Evolutionary conservation across 305 asterid species (phyloP).

Genomic region (Plantago coronopus): DNA sequence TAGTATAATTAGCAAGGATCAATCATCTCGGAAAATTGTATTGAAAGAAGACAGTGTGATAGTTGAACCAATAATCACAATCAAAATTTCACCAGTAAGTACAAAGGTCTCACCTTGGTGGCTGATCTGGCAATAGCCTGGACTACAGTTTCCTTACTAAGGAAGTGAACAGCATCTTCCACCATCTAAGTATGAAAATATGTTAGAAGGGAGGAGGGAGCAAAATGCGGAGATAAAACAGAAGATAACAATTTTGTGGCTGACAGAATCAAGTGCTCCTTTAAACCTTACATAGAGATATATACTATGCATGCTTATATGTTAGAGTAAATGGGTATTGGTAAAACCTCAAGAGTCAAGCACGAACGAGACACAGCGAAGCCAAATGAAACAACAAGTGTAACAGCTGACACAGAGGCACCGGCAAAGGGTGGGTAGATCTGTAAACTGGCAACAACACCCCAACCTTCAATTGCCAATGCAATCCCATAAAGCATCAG

Average conservation of each 20-base stretch:
- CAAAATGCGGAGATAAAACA: slow-evolving; percentile 15
- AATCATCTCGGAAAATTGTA: neutral
- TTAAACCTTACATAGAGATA: slow-evolving; percentile 14
- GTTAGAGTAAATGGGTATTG: slow-evolving; percentile 23
- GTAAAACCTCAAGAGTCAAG: slow-evolving; percentile 89
- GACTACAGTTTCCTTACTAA: slow-evolving; percentile 87
- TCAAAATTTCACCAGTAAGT: slow-evolving; percentile 8
- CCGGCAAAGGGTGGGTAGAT: slow-evolving; percentile 99
- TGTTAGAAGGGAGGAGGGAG: slow-evolving; percentile 21
- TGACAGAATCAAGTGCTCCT: slow-evolving; percentile 17
- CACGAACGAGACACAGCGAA: slow-evolving; percentile 99
- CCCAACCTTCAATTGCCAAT: slow-evolving; percentile 99
- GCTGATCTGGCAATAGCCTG: slow-evolving; percentile 98
- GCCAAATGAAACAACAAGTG: slow-evolving; percentile 97
- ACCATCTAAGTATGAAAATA: slow-evolving; percentile 60
- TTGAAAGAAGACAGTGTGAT: slow-evolving; percentile 9
- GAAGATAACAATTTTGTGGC: slow-evolving; percentile 1
- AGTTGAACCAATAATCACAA: neutral
- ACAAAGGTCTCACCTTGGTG: slow-evolving; percentile 67
- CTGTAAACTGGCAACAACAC: slow-evolving; percentile 98
- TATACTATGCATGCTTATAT: neutral
- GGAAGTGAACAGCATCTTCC: slow-evolving; percentile 99
- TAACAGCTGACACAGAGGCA: slow-evolving; percentile 96
- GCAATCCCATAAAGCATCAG: slow-evolving; percentile 95
- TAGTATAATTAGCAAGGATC: no score